These are phyloP conservation scores for Cryptococcus depauperatus DNA, from an alignment of 1,284 basidiomycete species.

Conservation along the genomic window DNA sequence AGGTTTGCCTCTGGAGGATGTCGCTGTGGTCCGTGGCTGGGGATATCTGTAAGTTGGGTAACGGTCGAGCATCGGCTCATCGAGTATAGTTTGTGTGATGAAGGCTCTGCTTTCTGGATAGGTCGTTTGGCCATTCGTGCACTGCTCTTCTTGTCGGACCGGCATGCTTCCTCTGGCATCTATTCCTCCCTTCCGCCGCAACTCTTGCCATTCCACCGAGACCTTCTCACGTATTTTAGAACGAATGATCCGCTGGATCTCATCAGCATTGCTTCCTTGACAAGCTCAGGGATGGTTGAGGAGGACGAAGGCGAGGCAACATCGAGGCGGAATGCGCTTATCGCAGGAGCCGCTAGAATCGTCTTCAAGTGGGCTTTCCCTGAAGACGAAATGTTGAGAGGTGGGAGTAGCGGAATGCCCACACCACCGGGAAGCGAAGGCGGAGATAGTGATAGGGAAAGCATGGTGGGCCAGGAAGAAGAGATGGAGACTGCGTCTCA, in stretches of 20 bases:
- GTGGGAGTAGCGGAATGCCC: conserved; percentile 1
- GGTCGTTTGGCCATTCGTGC: conserved; percentile 35
- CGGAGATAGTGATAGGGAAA: conserved; percentile 2
- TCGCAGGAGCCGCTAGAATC: conserved; percentile 32
- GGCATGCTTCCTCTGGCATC: conserved; percentile 22
- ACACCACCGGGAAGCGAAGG: conserved; percentile 10
- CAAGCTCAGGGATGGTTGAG: conserved; percentile 20
- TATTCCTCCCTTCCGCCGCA: conserved; percentile 16
- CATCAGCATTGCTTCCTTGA: conserved; percentile 29
- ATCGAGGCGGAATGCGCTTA: conserved; percentile 32
- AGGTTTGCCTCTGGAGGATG: conserved; percentile 30
- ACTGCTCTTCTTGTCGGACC: conserved; percentile 27
- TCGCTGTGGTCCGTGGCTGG: conserved; percentile 34
- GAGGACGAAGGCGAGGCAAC: conserved; percentile 21
- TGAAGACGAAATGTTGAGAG: conserved; percentile 17
- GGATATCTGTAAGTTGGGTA: conserved; percentile 35
- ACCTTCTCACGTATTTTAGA: conserved; percentile 34
- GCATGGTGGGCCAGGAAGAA: neutral
- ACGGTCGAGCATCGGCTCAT: too few relatives aligned
- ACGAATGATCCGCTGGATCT: conserved; percentile 29
- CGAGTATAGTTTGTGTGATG: conserved; percentile 30
- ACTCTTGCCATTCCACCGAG: conserved; percentile 25
- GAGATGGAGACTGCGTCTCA: conserved; percentile 4
- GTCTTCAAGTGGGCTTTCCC: conserved; percentile 38
- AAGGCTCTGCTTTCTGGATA: conserved; percentile 39